Conservation (phyloP, 352 stramenopile genomes). For the Phytophthora multivora region DNA sequence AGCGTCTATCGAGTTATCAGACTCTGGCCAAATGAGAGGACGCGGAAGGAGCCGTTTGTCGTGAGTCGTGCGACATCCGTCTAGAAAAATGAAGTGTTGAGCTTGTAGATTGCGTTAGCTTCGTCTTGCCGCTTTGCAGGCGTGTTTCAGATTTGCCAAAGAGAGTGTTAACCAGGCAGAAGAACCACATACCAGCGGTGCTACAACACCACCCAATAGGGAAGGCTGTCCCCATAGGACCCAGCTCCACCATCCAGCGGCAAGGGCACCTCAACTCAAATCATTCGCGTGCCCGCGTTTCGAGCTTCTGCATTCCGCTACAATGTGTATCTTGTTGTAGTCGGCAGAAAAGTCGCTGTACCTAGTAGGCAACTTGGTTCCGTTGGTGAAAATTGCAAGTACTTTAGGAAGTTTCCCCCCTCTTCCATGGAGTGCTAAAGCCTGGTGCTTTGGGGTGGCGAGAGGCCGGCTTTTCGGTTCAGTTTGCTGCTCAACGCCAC, state of each 20-base stretch:
- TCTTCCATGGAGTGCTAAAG: conserved; percentile 17
- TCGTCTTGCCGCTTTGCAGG: neutral
- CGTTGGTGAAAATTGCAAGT: conserved; percentile 13
- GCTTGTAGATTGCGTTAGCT: neutral
- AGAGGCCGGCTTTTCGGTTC: conserved; percentile 33
- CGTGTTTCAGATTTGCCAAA: conserved; percentile 6
- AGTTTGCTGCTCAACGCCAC: conserved; percentile 34
- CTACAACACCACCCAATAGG: conserved; percentile 17
- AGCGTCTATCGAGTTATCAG: conserved; percentile 18
- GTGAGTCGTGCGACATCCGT: conserved; percentile 15
- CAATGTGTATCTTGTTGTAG: conserved; percentile 28
- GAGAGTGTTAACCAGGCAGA: conserved; percentile 1
- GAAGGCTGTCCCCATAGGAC: conserved; percentile 14
- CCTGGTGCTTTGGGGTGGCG: neutral
- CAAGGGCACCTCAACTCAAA: conserved; percentile 24
- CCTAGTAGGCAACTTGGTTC: conserved; percentile 6
- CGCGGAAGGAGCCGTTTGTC: conserved; percentile 16
- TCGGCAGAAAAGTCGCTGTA: conserved; percentile 21
- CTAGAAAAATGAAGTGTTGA: neutral
- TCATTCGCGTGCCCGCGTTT: conserved; percentile 10
- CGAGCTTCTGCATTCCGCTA: neutral
- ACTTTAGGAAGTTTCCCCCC: conserved; percentile 1
- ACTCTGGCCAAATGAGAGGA: conserved; percentile 1
- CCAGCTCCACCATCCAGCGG: conserved; percentile 7
- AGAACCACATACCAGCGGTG: conserved; percentile 1